These are phyloP conservation scores for Leccinum colubrinum DNA, from an alignment of 1,284 basidiomycete genomes.

Conservation along the genomic window DNA sequence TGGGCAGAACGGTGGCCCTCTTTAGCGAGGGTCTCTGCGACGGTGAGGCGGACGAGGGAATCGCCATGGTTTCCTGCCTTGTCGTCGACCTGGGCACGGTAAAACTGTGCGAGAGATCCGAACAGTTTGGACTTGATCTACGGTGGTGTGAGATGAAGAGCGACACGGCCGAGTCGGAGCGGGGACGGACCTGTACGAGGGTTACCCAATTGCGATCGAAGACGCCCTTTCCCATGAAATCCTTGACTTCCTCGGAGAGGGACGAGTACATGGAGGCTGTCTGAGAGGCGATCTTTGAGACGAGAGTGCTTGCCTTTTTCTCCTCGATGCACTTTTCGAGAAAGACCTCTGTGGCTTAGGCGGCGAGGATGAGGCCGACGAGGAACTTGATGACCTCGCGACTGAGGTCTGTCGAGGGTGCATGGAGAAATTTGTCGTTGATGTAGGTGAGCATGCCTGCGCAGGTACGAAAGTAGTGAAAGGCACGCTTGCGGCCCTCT, in stretches of 20 bases:
- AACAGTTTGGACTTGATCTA: slow-evolving; percentile 93
- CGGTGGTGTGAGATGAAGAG: background rate
- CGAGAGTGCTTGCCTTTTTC: slow-evolving; percentile 79
- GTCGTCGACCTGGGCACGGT: slow-evolving; percentile 80
- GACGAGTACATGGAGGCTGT: slow-evolving; percentile 78
- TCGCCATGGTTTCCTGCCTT: slow-evolving; percentile 83
- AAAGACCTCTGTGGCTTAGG: slow-evolving; percentile 96
- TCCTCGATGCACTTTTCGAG: slow-evolving; percentile 93
- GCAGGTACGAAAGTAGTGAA: slow-evolving; percentile 89
- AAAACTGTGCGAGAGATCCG: slow-evolving; percentile 83
- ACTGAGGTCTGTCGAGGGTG: slow-evolving; percentile 95
- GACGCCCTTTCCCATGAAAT: slow-evolving; percentile 93
- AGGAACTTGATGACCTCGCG: slow-evolving; percentile 94
- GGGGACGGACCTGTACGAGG: slow-evolving; percentile 73
- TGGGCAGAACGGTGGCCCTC: slow-evolving; percentile 76
- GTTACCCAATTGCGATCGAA: slow-evolving; percentile 96
- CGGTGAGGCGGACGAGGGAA: slow-evolving; percentile 76
- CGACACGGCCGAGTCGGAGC: background rate
- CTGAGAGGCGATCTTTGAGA: slow-evolving; percentile 87
- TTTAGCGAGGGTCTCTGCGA: slow-evolving; percentile 83
- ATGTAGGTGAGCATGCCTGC: slow-evolving; percentile 99
- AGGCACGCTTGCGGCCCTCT: slow-evolving; percentile 94
- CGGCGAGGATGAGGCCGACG: slow-evolving; percentile 74
- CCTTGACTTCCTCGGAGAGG: slow-evolving; percentile 88
- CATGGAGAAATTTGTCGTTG: slow-evolving; percentile 97